Conservation (phyloP, 306 rosid species). For the Vigna radiata region DNA sequence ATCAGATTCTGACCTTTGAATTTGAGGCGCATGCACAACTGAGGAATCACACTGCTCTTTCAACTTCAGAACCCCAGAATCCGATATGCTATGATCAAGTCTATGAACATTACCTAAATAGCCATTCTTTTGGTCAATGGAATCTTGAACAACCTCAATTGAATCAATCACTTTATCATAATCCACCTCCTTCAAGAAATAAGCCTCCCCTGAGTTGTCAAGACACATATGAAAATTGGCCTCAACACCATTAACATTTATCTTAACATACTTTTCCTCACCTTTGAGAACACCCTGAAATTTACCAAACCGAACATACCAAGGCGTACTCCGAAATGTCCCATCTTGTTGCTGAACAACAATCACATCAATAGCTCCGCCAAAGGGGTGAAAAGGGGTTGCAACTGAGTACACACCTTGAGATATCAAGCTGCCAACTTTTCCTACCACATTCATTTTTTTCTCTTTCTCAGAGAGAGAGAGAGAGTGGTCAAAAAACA, state of each 20-base stretch:
- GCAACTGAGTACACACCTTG: slow-evolving; percentile 96
- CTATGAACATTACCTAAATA: slow-evolving; percentile 49
- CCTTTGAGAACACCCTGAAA: slow-evolving; percentile 98
- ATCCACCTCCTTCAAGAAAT: slow-evolving; percentile 79
- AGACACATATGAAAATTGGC: slow-evolving; percentile 92
- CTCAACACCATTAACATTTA: slow-evolving; percentile 80
- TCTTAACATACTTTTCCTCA: slow-evolving; percentile 76
- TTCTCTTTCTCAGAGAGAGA: neutral
- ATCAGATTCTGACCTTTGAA: slow-evolving; percentile 69
- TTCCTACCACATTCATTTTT: slow-evolving; percentile 87
- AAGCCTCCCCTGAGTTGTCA: slow-evolving; percentile 95
- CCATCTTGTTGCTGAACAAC: slow-evolving; percentile 98
- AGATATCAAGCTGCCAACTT: slow-evolving; percentile 82
- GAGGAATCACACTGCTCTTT: slow-evolving; percentile 49
- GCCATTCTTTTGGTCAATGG: slow-evolving; percentile 37
- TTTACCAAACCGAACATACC: slow-evolving; percentile 97
- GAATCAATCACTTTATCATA: slow-evolving; percentile 51
- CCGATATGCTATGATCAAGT: slow-evolving; percentile 73
- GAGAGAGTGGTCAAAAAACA: neutral
- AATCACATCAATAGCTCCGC: slow-evolving; percentile 97
- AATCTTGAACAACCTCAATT: slow-evolving; percentile 49
- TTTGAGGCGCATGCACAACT: neutral
- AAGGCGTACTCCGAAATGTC: slow-evolving; percentile 86
- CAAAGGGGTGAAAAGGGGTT: slow-evolving; percentile 96
- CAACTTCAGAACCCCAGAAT: slow-evolving; percentile 60